Evolutionary conservation across 2,329 filamentous ascomycete genomes (phyloP).

Genomic region (Exophiala lecanii-corni): DNA sequence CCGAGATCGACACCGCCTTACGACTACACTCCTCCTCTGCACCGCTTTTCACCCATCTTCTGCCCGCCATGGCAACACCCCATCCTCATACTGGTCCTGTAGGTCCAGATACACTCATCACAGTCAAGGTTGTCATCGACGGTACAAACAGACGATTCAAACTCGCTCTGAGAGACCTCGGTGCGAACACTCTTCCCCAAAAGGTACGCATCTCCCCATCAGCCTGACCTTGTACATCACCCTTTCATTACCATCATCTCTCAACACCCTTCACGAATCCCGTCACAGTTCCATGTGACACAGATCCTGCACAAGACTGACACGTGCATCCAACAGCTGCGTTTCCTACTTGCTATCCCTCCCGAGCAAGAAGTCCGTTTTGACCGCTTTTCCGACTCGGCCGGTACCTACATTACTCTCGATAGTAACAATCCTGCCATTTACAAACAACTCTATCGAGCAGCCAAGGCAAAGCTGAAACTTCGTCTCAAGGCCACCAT

Average conservation of each 20-base stretch:
- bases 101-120: constrained; percentile 68
- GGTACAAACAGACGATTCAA: constrained; percentile 78
- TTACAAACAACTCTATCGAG: constrained; percentile 95
- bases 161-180: constrained; percentile 80
- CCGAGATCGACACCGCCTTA: constrained; percentile 28
- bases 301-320: constrained; percentile 23
- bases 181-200: constrained; percentile 65
- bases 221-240: constrained; percentile 14
- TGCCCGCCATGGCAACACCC: constrained; percentile 35
- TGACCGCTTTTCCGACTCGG: constrained; percentile 94
- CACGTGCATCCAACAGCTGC: constrained; percentile 53
- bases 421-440: constrained; percentile 72
- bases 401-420: constrained; percentile 72
- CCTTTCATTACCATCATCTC: not conserved
- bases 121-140: constrained; percentile 77
- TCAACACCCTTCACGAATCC: not conserved
- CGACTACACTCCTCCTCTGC: constrained; percentile 17
- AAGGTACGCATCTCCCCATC: constrained; percentile 62
- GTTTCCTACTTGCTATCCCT: constrained; percentile 61
- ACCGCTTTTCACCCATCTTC: not conserved
- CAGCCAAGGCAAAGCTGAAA: constrained; percentile 97
- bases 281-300: not conserved
- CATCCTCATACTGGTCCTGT: constrained; percentile 45
- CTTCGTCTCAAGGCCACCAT: constrained; percentile 75
- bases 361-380: constrained; percentile 61